These are phyloP conservation scores for Phytophthora rubi DNA, from an alignment of 352 stramenopile species.

Conservation along the genomic window DNA sequence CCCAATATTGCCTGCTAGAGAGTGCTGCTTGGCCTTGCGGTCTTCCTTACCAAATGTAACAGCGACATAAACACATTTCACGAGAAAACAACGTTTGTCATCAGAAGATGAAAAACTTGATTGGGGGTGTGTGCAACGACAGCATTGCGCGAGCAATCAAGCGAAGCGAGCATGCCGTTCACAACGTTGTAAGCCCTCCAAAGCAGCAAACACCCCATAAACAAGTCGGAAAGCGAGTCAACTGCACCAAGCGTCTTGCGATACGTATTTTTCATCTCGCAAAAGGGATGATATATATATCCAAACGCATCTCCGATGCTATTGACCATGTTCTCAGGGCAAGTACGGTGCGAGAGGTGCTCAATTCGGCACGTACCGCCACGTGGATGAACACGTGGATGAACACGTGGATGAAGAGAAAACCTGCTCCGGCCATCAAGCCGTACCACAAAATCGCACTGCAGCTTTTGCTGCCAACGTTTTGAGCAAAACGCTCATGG, in stretches of 20 bases:
- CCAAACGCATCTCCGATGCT: neutral
- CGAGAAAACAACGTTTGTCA: no score
- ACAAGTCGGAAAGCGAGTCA: neutral
- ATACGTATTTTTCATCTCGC: neutral
- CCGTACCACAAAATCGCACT: neutral
- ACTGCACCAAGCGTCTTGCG: neutral
- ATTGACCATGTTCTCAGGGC: neutral
- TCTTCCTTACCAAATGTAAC: no score
- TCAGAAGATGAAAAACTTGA: no score
- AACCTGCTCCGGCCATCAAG: neutral
- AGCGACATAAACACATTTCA: no score
- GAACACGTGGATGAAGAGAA: neutral
- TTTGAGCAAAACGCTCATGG: neutral
- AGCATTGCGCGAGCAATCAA: no score
- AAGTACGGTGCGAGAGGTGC: neutral
- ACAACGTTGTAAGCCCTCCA: neutral
- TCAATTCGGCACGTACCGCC: neutral
- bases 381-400: no score
- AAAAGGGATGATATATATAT: neutral
- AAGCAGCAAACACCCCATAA: neutral
- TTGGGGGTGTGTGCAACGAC: no score
- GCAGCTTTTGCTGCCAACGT: neutral
- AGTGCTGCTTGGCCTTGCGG: no score
- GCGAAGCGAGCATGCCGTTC: neutral
- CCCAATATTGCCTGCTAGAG: no score